Evolutionary conservation across 768 basidiomycete species (phyloP), one percentile per base, ranked within the genome.

Genomic region (Melanogaster broomeanus): DNA sequence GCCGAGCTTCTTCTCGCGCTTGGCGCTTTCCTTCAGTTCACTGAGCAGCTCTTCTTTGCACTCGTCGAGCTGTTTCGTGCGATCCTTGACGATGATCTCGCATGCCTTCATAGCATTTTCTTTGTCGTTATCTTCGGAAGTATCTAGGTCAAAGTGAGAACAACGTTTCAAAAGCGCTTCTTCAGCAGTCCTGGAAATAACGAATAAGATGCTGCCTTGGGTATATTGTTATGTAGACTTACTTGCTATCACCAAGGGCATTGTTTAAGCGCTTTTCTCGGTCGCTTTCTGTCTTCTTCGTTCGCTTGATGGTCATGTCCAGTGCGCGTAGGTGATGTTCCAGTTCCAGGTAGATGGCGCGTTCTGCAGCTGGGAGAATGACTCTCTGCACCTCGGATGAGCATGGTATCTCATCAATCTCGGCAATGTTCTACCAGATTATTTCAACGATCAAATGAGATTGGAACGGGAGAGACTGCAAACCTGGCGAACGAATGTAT

Each of bases 351-450:
- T 98, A 97, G 55, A 98, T 93, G 0, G 93, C 91, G 8, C 90
- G 88, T 68, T 97, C 95, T 0, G 95, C 92, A 6, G 94, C 93
- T 12, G 95, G 94, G 9, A 96, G 83, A 38, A 80, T 71, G 22
- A 96, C 82, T 24, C 75, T 73, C 58, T 85, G 77, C 25, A 85
- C 71, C 49, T 87, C 74, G 52, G 77, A 79, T 0, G 78, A 78
- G 72, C 85, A 91, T 2, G 89, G 88, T 50, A 98, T 98, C 71
- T 98, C 95, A 53, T 94, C 93, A 49, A 97, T 98, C 72, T 98
- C 95, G 9, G 95, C 93, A 45, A 95, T 85, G 62, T 97, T 97
- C 88, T 97, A 59, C 16, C 28, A 42, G 11, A 19, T 22, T 9
- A 24, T 55, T 28, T 55, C 16, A 60, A 51, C 45, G 59, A 61